Evolutionary conservation across 768 basidiomycete genomes (phyloP), one percentile per base, ranked within the genome.

Genomic region (Leccinum ochraceum): DNA sequence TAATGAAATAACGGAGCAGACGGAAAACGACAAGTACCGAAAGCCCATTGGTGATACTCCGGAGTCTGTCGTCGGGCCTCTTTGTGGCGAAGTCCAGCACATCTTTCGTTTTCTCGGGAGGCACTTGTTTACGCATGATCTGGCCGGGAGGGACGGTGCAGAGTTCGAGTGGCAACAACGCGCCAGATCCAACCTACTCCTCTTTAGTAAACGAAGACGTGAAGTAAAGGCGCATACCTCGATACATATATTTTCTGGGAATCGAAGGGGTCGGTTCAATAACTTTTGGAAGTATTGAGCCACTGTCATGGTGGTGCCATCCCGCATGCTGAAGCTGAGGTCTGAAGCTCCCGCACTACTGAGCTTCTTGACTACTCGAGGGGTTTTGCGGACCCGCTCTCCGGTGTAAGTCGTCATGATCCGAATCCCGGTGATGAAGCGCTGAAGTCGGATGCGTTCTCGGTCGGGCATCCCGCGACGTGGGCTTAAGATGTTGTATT

Each of bases 91-190:
- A 92, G 0, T 79, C 79, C 1, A 91, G 77, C 3, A 92, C 81
- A 1, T 81, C 78, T 54, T 80, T 82, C 0, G 86, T 86, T 66
- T 86, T 86, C 49, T 90, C 87, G 0, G 84, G 77, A 0, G 89
- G 88, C 0, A 93, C 77, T 53, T 89, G 85, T 63, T 87, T 89
- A 46, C 84, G 80, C 80, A 89, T 85, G 42, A 90, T 83, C 65
- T 92, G 90, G 0, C 89, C 90, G 0, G 78, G 69, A 0, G 81
- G 78, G 3, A 92, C 86, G 0, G 68, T 72, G 67, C 90, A 92
- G 2, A 85, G 70, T 64, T 92, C 90, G 0, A 92, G 70, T 0
- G 90, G 90, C 4, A 89, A 77, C 34, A 86, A 67, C 0, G 90
- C 89, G 1, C 83, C 83, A 26, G 75, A 71, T 5, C 85, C 83